These are phyloP conservation scores for Ettlia oleoabundans DNA, from an alignment of 139 green algal species.

Conservation along the genomic window DNA sequence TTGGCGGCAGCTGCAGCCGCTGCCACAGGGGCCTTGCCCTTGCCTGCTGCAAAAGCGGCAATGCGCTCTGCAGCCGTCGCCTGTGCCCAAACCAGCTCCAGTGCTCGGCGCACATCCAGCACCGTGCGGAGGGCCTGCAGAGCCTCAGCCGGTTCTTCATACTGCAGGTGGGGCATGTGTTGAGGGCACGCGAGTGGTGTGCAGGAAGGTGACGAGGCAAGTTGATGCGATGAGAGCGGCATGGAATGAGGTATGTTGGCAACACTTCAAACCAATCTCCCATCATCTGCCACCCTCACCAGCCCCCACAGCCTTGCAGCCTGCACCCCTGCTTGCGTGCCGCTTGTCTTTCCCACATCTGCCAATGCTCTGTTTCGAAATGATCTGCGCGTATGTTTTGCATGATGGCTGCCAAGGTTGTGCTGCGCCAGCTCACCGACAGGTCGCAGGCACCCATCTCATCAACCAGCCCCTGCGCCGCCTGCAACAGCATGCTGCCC, in stretches of 20 bases:
- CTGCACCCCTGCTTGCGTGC: too few relatives aligned
- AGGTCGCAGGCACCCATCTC: slow-evolving; percentile 68
- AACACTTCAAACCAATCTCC: too few relatives aligned
- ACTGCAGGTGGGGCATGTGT: slow-evolving; percentile 38
- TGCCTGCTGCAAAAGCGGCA: background rate
- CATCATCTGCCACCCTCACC: too few relatives aligned
- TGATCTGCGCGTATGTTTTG: too few relatives aligned
- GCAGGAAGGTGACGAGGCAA: background rate
- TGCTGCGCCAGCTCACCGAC: slow-evolving; percentile 55
- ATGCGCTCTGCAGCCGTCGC: slow-evolving; percentile 37
- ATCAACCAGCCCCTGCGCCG: slow-evolving; percentile 60
- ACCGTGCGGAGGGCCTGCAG: slow-evolving; percentile 75
- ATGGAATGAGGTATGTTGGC: too few relatives aligned
- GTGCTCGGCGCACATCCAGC: slow-evolving; percentile 69
- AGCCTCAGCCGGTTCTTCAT: slow-evolving; percentile 87
- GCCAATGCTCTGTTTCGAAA: too few relatives aligned
- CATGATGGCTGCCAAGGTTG: background rate
- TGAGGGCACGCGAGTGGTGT: background rate
- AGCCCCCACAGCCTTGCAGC: too few relatives aligned
- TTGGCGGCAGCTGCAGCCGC: background rate
- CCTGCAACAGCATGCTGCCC: slow-evolving; percentile 69
- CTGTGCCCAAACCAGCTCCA: slow-evolving; percentile 44
- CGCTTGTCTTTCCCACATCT: too few relatives aligned
- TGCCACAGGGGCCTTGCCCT: background rate
- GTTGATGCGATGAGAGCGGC: too few relatives aligned